Conservation (phyloP, 177 flowering plant species). For the Vitis hybrid region DNA sequence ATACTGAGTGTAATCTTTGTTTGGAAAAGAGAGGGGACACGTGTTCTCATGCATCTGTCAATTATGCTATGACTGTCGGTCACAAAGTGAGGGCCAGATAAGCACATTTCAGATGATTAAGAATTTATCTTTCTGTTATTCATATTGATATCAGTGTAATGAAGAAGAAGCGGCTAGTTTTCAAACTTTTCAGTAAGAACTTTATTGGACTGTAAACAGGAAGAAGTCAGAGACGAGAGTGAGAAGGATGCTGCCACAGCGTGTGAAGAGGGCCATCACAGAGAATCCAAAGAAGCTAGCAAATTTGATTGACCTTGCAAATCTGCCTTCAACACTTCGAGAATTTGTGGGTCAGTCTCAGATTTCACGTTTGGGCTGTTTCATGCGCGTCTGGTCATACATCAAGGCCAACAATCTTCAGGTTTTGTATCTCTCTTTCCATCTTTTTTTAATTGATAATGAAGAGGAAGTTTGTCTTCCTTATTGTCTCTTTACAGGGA, state of each 20-base stretch:
- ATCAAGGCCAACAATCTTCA: slow-evolving; percentile 89
- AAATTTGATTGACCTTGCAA: slow-evolving; percentile 77
- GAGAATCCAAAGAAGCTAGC: slow-evolving; percentile 90
- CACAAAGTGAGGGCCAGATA: too few species aligned
- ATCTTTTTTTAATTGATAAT: neutral
- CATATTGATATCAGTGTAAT: too few species aligned
- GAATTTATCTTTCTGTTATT: too few species aligned
- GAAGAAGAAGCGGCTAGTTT: neutral
- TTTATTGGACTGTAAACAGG: slow-evolving; percentile 2
- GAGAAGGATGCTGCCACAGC: slow-evolving; percentile 47
- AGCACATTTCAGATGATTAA: too few species aligned
- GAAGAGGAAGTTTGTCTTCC: too few species aligned
- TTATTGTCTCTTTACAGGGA: too few species aligned
- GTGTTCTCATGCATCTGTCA: too few species aligned
- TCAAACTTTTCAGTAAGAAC: neutral
- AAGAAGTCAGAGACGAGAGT: neutral
- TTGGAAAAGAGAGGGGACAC: too few species aligned
- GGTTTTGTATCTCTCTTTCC: slow-evolving; percentile 36
- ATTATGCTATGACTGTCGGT: too few species aligned
- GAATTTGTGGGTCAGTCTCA: slow-evolving; percentile 90
- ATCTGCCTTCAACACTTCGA: slow-evolving; percentile 75
- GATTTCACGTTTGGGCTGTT: slow-evolving; percentile 81
- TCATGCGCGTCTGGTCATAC: slow-evolving; percentile 88
- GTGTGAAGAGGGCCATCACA: slow-evolving; percentile 47
- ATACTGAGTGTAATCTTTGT: too few species aligned